These are phyloP conservation scores for Cladorrhinum sp. DNA, from an alignment of 2,329 filamentous ascomycete genomes.

Conservation along the genomic window DNA sequence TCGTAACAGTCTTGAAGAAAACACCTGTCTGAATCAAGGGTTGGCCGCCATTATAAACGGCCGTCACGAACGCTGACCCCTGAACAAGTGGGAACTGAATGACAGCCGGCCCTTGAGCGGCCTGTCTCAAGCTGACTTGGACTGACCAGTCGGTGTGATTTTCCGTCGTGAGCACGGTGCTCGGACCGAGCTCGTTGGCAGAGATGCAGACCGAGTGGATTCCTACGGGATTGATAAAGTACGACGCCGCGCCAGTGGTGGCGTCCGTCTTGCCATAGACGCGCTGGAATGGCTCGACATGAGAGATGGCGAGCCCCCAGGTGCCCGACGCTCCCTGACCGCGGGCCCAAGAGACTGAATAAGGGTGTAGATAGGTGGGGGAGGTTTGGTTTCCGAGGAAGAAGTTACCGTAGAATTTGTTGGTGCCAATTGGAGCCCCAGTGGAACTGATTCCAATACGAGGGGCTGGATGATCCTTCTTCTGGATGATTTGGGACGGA, in stretches of 20 bases:
- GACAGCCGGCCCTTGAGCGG: constrained; percentile 50
- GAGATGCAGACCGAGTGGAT: constrained; percentile 80
- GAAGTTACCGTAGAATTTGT: constrained; percentile 80
- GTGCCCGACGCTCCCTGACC: constrained; percentile 61
- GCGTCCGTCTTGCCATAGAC: constrained; percentile 60
- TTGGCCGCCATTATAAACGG: constrained; percentile 64
- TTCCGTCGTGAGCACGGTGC: constrained; percentile 55
- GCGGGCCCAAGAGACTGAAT: constrained; percentile 65
- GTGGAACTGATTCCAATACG: constrained; percentile 48
- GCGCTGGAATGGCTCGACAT: constrained; percentile 65
- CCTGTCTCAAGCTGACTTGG: constrained; percentile 64
- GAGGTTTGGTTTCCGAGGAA: constrained; percentile 70
- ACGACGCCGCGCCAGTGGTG: constrained; percentile 59
- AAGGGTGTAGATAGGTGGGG: constrained; percentile 72
- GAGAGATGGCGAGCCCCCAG: constrained; percentile 76
- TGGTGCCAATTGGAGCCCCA: constrained; percentile 59
- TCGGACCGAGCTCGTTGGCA: constrained; percentile 65
- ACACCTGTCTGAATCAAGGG: constrained; percentile 73
- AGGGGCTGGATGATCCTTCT: constrained; percentile 57
- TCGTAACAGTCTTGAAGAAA: constrained; percentile 67
- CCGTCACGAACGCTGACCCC: constrained; percentile 86
- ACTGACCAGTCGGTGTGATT: constrained; percentile 56
- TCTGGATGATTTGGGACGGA: constrained; percentile 44
- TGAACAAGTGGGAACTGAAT: constrained; percentile 82
- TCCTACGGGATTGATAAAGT: constrained; percentile 77